Percentiles rank a stretch among this genome's conserved stretches.
phyloP scores from a whole-genome alignment of 768 basidiomycete genomes.

The Boletus huronensis region DNA sequence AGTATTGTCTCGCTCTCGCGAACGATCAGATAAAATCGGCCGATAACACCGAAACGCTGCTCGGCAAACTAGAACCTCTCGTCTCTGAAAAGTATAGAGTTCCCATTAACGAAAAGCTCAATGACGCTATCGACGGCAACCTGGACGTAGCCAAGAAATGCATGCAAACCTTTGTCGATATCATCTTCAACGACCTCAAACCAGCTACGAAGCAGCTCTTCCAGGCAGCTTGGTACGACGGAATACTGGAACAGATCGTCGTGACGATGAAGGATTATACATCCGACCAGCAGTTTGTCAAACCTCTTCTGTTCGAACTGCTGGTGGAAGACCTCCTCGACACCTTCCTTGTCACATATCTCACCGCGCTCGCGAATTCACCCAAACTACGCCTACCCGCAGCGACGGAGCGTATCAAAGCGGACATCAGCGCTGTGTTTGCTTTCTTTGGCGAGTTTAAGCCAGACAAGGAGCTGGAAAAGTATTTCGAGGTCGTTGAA shows the following conservation, averaged over 20 bases:
- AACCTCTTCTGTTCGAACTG: conserved; percentile 85
- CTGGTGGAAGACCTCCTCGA: conserved; percentile 92
- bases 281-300: conserved; percentile 88
- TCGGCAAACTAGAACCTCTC: conserved; percentile 81
- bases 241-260: conserved; percentile 80
- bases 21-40: conserved; percentile 98
- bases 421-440: conserved; percentile 75
- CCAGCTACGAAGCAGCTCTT: conserved; percentile 83
- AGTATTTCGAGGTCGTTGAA: conserved; percentile 83
- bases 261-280: conserved; percentile 97
- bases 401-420: conserved; percentile 78
- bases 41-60: conserved; percentile 85
- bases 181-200: conserved; percentile 93
- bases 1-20: conserved; percentile 94
- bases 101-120: conserved; percentile 80
- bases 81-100: conserved; percentile 90
- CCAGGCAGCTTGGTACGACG: conserved; percentile 86
- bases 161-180: conserved; percentile 88
- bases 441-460: conserved; percentile 80
- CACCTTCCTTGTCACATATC: conserved; percentile 83
- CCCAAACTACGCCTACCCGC: conserved; percentile 84
- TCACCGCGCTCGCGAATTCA: conserved; percentile 80
- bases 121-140: conserved; percentile 97
- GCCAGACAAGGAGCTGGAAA: conserved; percentile 73
- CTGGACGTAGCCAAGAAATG: conserved; percentile 98